Conservation (phyloP, 176 grass and related monocot species). For the Juncus inflexus region DNA sequence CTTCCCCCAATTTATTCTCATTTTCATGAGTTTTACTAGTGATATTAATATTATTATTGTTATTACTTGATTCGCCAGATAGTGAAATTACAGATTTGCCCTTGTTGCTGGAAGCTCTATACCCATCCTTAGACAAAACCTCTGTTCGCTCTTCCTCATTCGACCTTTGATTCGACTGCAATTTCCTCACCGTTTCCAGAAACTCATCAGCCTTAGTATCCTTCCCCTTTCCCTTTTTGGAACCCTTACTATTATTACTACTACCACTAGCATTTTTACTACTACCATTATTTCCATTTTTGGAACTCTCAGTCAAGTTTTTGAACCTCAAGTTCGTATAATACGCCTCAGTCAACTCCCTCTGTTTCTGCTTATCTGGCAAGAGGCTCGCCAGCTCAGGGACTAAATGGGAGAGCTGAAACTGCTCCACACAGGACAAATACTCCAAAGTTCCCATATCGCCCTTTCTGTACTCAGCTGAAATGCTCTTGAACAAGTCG, state of each 20-base stretch:
- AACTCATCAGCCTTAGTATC: constrained; percentile 42
- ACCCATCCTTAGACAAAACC: constrained; percentile 75
- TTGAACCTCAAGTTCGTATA: constrained; percentile 44
- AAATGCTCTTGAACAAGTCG: constrained; percentile 73
- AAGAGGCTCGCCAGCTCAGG: constrained; percentile 77
- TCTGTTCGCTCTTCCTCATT: constrained; percentile 45
- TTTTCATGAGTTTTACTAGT: neutral
- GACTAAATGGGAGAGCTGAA: constrained; percentile 75
- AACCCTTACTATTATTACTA: constrained; percentile 26
- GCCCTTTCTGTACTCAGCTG: constrained; percentile 69
- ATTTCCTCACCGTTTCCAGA: constrained; percentile 49
- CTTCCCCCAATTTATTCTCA: neutral
- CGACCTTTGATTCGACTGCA: constrained; percentile 42
- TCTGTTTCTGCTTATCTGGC: constrained; percentile 70
- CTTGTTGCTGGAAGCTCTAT: constrained; percentile 47
- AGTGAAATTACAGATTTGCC: constrained; percentile 20
- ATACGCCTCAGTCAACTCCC: constrained; percentile 74
- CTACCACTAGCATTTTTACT: constrained; percentile 27
- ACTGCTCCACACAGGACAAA: constrained; percentile 89
- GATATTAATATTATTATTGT: constrained; percentile 3
- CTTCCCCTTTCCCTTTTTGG: constrained; percentile 46
- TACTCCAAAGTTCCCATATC: constrained; percentile 67
- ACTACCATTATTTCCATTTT: constrained; percentile 24
- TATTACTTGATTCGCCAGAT: constrained; percentile 3
- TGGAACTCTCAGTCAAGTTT: constrained; percentile 39